Percentiles rank a stretch among this genome's conserved stretches.
These are phyloP conservation scores for Triticum monococcum DNA, from an alignment of 176 grass and related monocot species.

Conservation along the genomic window DNA sequence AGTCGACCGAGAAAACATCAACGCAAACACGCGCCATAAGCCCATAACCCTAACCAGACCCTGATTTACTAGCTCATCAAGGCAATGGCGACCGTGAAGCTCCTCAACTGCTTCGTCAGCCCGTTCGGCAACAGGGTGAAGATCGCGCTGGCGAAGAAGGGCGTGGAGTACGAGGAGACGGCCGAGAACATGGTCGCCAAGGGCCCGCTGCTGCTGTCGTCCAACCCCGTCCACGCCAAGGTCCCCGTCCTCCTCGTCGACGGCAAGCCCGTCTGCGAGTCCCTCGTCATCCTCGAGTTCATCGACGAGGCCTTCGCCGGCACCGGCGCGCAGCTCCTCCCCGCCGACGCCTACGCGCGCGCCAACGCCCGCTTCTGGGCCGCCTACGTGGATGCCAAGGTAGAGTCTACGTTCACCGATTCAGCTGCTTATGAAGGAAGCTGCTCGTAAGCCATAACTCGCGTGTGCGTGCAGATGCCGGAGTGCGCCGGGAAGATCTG, in stretches of 20 bases:
- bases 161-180: slow-evolving; percentile 64
- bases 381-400: slow-evolving; percentile 56
- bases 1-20: too few relatives aligned
- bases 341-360: slow-evolving; percentile 38
- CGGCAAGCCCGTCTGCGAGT: slow-evolving; percentile 59
- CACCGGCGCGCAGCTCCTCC: slow-evolving; percentile 37
- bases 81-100: slow-evolving; percentile 15
- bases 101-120: slow-evolving; percentile 69
- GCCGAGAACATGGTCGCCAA: slow-evolving; percentile 50
- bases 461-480: slow-evolving; percentile 7
- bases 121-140: slow-evolving; percentile 52
- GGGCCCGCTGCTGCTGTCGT: slow-evolving; percentile 59
- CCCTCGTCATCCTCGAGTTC: slow-evolving; percentile 58
- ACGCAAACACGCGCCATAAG: too few relatives aligned
- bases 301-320: slow-evolving; percentile 52
- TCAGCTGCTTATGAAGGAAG: background rate
- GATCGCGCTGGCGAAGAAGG: slow-evolving; percentile 65
- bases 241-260: slow-evolving; percentile 61
- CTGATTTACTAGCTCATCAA: too few relatives aligned
- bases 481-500: slow-evolving; percentile 25
- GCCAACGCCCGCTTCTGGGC: slow-evolving; percentile 64
- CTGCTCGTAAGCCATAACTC: too few relatives aligned
- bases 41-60: too few relatives aligned
- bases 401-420: background rate
- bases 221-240: slow-evolving; percentile 66